Percentiles rank a stretch among this genome's conserved stretches.
Evolutionary conservation across 345 rosid genomes (phyloP).

Genomic region (Raphanus raphanistrum): DNA sequence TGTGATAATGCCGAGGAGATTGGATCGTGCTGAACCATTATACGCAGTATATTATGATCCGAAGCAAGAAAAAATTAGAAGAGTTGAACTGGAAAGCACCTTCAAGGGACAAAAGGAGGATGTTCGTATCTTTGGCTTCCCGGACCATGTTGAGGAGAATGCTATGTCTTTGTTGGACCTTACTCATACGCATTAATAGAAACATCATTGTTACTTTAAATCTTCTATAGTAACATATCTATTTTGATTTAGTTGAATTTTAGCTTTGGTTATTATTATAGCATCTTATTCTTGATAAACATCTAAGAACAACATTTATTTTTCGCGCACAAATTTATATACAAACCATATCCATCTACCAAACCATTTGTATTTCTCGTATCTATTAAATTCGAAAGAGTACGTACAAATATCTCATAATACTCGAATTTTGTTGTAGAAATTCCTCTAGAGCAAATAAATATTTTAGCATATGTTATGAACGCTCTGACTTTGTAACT

Average conservation of each 20-base stretch:
- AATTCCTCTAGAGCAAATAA: neutral
- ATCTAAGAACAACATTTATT: neutral
- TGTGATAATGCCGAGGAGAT: constrained; percentile 5
- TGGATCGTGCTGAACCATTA: neutral
- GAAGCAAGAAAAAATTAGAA: neutral
- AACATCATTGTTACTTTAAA: neutral
- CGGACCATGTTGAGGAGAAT: neutral
- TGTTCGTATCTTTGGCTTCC: neutral
- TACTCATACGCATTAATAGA: neutral
- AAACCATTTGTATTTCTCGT: too few relatives aligned
- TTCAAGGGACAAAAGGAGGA: neutral
- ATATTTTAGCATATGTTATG: neutral
- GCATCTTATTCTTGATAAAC: neutral
- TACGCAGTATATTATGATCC: neutral
- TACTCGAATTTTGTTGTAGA: neutral
- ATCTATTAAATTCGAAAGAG: neutral
- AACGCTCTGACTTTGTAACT: too few relatives aligned
- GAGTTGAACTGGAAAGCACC: neutral
- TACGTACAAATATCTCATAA: neutral
- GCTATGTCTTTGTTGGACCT: neutral
- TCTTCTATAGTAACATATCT: neutral
- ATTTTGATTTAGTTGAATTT: neutral
- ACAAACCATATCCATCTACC: neutral
- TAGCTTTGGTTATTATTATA: neutral
- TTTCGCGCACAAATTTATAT: neutral